Base-by-base conservation (phyloP, 345 rosid genomes). In the Corymbia maculata region DNA sequence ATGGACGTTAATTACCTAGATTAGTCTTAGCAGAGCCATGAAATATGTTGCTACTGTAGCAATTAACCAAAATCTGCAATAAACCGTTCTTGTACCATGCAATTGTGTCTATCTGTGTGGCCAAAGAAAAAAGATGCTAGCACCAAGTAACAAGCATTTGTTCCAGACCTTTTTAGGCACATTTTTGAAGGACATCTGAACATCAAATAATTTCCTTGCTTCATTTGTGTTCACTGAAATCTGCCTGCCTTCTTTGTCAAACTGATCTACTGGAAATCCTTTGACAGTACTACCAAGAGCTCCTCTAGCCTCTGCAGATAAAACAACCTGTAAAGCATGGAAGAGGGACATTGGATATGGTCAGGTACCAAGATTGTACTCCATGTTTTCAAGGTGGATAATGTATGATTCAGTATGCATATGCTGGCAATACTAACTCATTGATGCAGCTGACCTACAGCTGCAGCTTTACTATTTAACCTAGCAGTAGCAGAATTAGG, bases 281-380 rank as follows among this genome's bases (percentile, higher is more conserved):
- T 99, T 93, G 88, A 98, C 99, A 99, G 97, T 93, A 89, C 99
- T 99, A 90, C 99, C 99, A 92, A 98, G 93, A 89, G 98, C 99
- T 89, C 99, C 99, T 89, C 97, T 96, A 44, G 99, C 94, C 93
- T 98, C 99, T 89, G 99, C 97, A 88, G 99, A 98, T 88, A 98
- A 95, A 91, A 98, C 99, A 85, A 98, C 99, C 99, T 98, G 91
- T 88, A 51, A 92, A 52, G 32, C 86, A 55, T 52, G 87, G 87
- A 86, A 52, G 45, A 53, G 47, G 22, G 57, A 75, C 26, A 75
- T 75, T 6, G 28, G 26, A 75, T 75, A 11, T 36, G 8, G 28
- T 75, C 82, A 75, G 49, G 82, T 44, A 75, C 26, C 13, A 42
- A 36, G 47, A 75, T 36, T 75, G 36, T 75, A 75, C 82, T 75